Base-by-base conservation (phyloP, 2,329 filamentous ascomycete species). In the Raffaelea ambrosiae region DNA sequence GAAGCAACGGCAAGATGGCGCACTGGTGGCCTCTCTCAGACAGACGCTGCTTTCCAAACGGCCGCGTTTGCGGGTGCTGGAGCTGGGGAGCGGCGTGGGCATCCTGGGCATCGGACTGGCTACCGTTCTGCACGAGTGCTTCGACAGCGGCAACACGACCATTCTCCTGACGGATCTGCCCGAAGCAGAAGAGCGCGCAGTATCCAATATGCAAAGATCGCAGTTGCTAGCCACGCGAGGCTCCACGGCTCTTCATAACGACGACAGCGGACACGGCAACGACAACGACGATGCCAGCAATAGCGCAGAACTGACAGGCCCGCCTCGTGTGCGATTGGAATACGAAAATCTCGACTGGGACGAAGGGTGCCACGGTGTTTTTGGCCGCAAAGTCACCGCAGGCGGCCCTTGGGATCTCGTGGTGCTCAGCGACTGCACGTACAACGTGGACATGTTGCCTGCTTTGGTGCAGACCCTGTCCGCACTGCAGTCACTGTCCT, bases 261-360 rank as follows among this genome's bases (percentile, higher is more conserved):
- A 53, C 41, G 22, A 41, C 19, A 14, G 23, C 2, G 8, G 16
- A 8, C 14, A 2, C 11, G 36, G 19, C 33, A n/a, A n/a, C n/a
- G n/a, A n/a, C n/a, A n/a, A n/a, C 10, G 13, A 7, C 11, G 16
- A 3, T 2, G 10, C 18, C 2, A 19, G 5, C 5, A 20, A 19
- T n/a, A 19, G 36, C 36, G 13, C n/a, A 20, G 5, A n/a, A 5
- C 8, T 20, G 41, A n/a, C n/a, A n/a, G n/a, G n/a, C n/a, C 19
- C n/a, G 23, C 13, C 18, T 16, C 21, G 26, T 54, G 38, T 16
- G 36, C 2, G n/a, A n/a, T n/a, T 76, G 19, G 58, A 65, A 7
- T 81, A 77, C 53, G 76, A 79, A 54, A 74, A 72, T 40, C 64
- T 80, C 11, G 74, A 80, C 59, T 81, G 77, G 77, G 68, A 77